Evolutionary conservation across 2,329 filamentous ascomycete genomes (phyloP).

Genomic region (Chlorencoelia australis): DNA sequence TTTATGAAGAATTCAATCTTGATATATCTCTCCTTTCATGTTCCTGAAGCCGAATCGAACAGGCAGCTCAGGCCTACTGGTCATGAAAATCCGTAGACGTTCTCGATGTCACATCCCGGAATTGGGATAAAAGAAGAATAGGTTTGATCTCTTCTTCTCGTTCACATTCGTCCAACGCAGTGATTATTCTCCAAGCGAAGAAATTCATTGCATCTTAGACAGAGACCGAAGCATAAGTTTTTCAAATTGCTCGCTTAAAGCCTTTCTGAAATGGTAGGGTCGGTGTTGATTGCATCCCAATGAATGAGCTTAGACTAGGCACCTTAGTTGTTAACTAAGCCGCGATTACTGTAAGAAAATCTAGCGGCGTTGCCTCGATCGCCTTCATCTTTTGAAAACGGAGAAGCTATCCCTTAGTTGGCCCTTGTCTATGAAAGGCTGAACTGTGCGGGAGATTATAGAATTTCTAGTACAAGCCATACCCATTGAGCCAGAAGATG

Average conservation of each 20-base stretch:
- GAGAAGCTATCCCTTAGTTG: constrained; percentile 23
- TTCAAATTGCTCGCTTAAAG: constrained; percentile 34
- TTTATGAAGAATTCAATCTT: constrained; percentile 7
- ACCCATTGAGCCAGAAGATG: constrained; percentile 28
- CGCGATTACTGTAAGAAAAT: constrained; percentile 11
- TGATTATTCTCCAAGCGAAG: not conserved
- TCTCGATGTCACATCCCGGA: constrained; percentile 8
- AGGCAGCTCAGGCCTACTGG: constrained; percentile 21
- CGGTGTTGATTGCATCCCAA: constrained; percentile 2
- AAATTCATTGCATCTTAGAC: constrained; percentile 15
- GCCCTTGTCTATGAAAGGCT: constrained; percentile 6
- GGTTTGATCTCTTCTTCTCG: constrained; percentile 14
- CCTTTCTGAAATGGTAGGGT: constrained; percentile 4
- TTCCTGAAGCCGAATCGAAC: constrained; percentile 12
- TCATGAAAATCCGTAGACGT: constrained; percentile 20
- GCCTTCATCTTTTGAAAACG: constrained; percentile 23
- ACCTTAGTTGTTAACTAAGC: constrained; percentile 5
- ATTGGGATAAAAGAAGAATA: constrained; percentile 18
- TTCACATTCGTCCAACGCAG: constrained; percentile 26
- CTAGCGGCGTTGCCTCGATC: constrained; percentile 8
- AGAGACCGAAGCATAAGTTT: constrained; percentile 33
- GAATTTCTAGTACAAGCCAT: constrained; percentile 18
- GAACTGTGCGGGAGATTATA: constrained; percentile 14
- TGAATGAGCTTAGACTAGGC: constrained; percentile 1
- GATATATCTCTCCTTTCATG: constrained; percentile 2